Evolutionary conservation across 208 protist species (phyloP).

Genomic region (Crithidia mellificae): DNA sequence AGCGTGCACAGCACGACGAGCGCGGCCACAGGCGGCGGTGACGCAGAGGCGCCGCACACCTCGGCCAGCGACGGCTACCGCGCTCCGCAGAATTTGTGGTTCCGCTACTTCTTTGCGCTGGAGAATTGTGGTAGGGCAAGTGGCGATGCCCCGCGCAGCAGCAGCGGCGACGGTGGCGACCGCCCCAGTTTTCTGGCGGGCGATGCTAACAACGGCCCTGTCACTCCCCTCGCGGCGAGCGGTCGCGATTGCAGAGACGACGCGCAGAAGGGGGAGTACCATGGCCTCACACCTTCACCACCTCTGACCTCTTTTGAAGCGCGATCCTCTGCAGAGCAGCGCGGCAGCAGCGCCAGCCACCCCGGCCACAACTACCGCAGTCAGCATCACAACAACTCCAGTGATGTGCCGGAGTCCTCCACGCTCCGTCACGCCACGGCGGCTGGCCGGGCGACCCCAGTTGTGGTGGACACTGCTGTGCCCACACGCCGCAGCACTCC

Average conservation of each 20-base stretch:
- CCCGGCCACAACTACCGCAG: no score
- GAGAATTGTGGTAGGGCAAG: conserved; percentile 2
- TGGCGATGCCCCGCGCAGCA: neutral
- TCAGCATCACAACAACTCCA: neutral
- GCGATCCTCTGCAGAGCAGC: no score
- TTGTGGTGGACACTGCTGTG: neutral
- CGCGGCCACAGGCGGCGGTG: neutral
- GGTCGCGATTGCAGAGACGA: neutral
- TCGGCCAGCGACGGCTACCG: conserved; percentile 34
- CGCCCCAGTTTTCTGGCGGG: neutral
- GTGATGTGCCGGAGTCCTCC: neutral
- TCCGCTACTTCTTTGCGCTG: conserved; percentile 65
- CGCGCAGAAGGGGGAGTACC: neutral
- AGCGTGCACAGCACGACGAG: neutral
- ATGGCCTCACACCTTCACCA: neutral
- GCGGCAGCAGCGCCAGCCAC: no score
- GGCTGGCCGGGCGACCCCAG: neutral
- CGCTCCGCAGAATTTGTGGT: conserved; percentile 51
- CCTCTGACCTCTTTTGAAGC: neutral
- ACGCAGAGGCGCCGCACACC: neutral
- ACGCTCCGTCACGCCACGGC: neutral
- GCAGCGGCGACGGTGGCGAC: neutral
- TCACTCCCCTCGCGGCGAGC: neutral
- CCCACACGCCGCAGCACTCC: neutral
- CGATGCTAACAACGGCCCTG: neutral